Percentiles rank a stretch among this genome's conserved stretches.
Conservation (phyloP, 345 rosid genomes). For the Hypericum androsaemum region DNA sequence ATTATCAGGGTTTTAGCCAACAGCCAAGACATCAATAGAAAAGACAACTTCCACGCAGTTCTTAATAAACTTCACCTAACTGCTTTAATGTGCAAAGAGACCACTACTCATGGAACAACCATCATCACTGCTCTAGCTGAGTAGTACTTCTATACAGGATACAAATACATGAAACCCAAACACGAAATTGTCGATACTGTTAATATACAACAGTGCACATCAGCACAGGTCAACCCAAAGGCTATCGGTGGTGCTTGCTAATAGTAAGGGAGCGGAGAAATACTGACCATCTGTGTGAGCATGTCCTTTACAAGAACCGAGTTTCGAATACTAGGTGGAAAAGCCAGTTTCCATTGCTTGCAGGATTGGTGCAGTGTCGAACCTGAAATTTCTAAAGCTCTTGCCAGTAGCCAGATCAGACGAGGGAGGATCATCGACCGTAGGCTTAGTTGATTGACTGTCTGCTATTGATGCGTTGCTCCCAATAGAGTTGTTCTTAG, state of each 20-base stretch:
- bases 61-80: constrained; percentile 8
- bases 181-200: not conserved
- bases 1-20: too few relatives aligned
- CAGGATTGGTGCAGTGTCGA: constrained; percentile 43
- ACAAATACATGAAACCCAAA: not conserved
- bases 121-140: not conserved
- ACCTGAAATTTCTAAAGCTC: constrained; percentile 63
- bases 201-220: not conserved
- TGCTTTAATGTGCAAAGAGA: not conserved
- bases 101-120: not conserved
- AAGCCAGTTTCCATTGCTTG: constrained; percentile 55
- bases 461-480: constrained; percentile 35
- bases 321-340: constrained; percentile 1
- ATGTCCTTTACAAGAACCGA: not conserved
- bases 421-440: constrained; percentile 10
- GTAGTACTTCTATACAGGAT: not conserved
- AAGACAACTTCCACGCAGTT: not conserved
- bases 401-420: constrained; percentile 44
- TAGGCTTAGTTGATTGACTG: constrained; percentile 36
- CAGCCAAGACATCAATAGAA: too few relatives aligned
- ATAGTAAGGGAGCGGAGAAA: not conserved
- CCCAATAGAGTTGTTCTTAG: constrained; percentile 50
- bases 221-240: not conserved
- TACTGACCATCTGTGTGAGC: constrained; percentile 1
- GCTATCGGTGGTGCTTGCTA: not conserved